Conservation (phyloP, 2,329 filamentous ascomycete species). For the Calonectria multiphialidica region DNA sequence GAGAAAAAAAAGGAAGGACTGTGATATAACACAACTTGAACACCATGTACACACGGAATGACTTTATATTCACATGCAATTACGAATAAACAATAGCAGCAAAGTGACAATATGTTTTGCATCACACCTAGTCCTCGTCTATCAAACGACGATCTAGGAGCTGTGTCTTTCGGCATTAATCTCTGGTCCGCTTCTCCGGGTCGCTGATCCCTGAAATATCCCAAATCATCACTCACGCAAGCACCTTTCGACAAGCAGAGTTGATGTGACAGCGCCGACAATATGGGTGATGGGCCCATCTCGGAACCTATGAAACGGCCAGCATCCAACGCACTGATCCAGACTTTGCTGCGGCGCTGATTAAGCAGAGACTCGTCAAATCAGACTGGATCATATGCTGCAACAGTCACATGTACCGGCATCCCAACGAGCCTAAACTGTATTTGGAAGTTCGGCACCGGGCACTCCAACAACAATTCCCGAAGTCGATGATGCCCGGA, state of each 20-base stretch:
- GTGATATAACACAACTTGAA: background rate
- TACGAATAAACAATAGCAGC: background rate
- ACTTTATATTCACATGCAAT: conserved; percentile 4
- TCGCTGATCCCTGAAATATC: conserved; percentile 1
- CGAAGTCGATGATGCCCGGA: background rate
- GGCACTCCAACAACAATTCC: background rate
- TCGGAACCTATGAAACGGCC: background rate
- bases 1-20: background rate
- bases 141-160: background rate
- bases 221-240: background rate
- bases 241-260: background rate
- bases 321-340: background rate
- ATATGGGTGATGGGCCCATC: conserved; percentile 1
- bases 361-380: too few relatives aligned
- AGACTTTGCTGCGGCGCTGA: background rate
- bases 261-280: background rate
- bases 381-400: too few relatives aligned
- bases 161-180: background rate
- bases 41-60: background rate
- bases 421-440: conserved; percentile 10
- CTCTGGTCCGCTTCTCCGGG: background rate
- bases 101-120: background rate
- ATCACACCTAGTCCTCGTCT: conserved; percentile 9
- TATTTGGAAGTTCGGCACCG: conserved; percentile 34
- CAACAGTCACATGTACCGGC: too few relatives aligned